Conservation (phyloP, 2,329 filamentous ascomycete species). For the Sclerotinia minor region DNA sequence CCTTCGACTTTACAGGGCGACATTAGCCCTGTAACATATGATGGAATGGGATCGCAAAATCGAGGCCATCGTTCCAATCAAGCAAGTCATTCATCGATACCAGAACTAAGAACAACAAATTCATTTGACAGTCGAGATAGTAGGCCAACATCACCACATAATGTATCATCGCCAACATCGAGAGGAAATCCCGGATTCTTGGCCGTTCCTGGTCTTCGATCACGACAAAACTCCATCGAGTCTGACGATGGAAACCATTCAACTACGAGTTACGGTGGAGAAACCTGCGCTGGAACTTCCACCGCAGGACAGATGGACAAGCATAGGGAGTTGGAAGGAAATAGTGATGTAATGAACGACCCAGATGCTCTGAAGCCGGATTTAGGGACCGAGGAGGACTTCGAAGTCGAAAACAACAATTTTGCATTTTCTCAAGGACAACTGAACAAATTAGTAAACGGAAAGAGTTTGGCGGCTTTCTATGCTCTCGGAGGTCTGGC, state of each 20-base stretch:
- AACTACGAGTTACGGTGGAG: slow-evolving; percentile 42
- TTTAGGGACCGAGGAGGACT: slow-evolving; percentile 69
- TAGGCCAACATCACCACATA: slow-evolving; percentile 65
- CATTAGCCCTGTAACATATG: slow-evolving; percentile 42
- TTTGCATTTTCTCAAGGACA: slow-evolving; percentile 75
- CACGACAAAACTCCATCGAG: slow-evolving; percentile 64
- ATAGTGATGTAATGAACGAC: slow-evolving; percentile 56
- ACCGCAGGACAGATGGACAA: slow-evolving; percentile 42
- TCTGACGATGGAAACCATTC: slow-evolving; percentile 57
- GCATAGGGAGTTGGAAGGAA: slow-evolving; percentile 43
- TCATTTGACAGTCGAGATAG: slow-evolving; percentile 63
- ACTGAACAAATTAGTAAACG: slow-evolving; percentile 74
- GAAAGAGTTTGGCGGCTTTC: slow-evolving; percentile 74
- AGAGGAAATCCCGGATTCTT: slow-evolving; percentile 56
- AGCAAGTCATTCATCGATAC: slow-evolving; percentile 37
- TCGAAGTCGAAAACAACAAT: slow-evolving; percentile 64
- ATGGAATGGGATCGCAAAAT: slow-evolving; percentile 34
- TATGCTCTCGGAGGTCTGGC: slow-evolving; percentile 71
- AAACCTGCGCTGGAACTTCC: slow-evolving; percentile 47
- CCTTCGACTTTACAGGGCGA: slow-evolving; percentile 40
- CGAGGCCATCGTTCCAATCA: slow-evolving; percentile 37
- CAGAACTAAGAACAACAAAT: slow-evolving; percentile 53
- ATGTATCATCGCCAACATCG: slow-evolving; percentile 62
- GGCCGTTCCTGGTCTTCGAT: slow-evolving; percentile 62
- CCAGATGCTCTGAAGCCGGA: slow-evolving; percentile 53